Conservation (phyloP, 2,329 filamentous ascomycete genomes). For the Penicillium sp. region DNA sequence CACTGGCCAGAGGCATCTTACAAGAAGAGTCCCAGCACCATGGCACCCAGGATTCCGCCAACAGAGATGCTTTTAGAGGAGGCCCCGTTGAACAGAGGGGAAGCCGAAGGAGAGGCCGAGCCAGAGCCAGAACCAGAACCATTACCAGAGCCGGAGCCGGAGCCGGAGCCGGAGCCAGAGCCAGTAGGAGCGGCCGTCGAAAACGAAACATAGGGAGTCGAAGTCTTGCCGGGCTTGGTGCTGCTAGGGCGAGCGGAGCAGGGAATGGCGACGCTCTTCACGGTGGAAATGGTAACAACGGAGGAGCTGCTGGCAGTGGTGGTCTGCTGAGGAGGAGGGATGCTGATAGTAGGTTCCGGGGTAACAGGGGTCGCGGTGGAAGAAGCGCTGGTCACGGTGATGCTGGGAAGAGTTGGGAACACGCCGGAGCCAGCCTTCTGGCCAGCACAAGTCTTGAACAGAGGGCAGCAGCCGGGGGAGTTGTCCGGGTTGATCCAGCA, state of each 20-base stretch:
- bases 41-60: neutral
- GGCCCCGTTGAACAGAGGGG: neutral
- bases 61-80: neutral
- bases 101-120: neutral
- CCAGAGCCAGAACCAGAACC: neutral
- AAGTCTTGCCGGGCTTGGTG: neutral
- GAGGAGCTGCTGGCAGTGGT: neutral
- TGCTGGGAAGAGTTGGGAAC: neutral
- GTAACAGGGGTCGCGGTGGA: neutral
- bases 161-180: neutral
- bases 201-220: neutral
- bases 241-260: neutral
- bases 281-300: neutral
- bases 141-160: neutral
- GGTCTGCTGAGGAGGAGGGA: neutral
- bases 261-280: neutral
- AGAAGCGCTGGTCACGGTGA: neutral
- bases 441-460: neutral
- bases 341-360: neutral
- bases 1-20: neutral
- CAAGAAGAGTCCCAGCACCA: neutral
- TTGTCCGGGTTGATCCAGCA: conserved; percentile 1
- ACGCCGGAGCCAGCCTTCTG: neutral
- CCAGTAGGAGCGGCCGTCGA: neutral
- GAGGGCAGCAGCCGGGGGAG: neutral